phyloP scores from a whole-genome alignment of 2,329 filamentous ascomycete species.

The Ophiocordyceps robertsii region DNA sequence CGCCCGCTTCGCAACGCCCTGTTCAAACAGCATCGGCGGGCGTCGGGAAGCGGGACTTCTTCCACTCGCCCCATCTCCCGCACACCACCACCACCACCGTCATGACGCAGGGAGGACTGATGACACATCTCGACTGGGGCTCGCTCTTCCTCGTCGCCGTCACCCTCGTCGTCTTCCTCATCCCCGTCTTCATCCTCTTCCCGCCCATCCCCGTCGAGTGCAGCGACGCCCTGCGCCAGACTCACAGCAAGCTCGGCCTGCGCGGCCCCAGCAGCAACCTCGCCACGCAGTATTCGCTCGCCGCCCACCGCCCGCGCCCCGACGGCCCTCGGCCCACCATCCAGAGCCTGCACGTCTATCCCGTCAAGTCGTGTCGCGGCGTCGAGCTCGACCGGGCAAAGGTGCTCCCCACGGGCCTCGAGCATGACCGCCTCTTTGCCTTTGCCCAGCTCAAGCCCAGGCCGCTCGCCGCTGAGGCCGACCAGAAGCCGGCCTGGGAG shows the following conservation, averaged over 20 bases:
- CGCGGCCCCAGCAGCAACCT: slow-evolving; percentile 23
- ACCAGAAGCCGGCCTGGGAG: slow-evolving; percentile 36
- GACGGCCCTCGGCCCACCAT: slow-evolving; percentile 13
- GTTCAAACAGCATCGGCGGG: too few species aligned
- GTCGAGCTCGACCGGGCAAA: slow-evolving; percentile 56
- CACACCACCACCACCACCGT: not conserved
- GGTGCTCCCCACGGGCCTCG: slow-evolving; percentile 55
- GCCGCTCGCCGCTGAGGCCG: not conserved
- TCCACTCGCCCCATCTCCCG: not conserved
- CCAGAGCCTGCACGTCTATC: slow-evolving; percentile 65
- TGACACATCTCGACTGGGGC: slow-evolving; percentile 14
- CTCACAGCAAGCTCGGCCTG: slow-evolving; percentile 36
- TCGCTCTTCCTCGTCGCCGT: slow-evolving; percentile 25
- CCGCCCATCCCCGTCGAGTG: slow-evolving; percentile 38
- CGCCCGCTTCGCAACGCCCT: too few species aligned
- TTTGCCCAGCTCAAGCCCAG: slow-evolving; percentile 48
- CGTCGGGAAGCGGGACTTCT: too few species aligned
- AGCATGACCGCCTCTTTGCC: slow-evolving; percentile 71
- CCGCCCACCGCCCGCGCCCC: slow-evolving; percentile 8
- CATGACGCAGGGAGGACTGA: not conserved
- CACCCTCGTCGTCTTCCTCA: slow-evolving; percentile 35
- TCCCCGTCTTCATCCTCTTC: slow-evolving; percentile 40
- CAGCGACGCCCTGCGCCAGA: slow-evolving; percentile 40
- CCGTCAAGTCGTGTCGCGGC: slow-evolving; percentile 68
- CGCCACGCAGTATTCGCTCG: slow-evolving; percentile 10